Base-by-base conservation (phyloP, 192 early-diverging fungal species). In the Podila minutissima region DNA sequence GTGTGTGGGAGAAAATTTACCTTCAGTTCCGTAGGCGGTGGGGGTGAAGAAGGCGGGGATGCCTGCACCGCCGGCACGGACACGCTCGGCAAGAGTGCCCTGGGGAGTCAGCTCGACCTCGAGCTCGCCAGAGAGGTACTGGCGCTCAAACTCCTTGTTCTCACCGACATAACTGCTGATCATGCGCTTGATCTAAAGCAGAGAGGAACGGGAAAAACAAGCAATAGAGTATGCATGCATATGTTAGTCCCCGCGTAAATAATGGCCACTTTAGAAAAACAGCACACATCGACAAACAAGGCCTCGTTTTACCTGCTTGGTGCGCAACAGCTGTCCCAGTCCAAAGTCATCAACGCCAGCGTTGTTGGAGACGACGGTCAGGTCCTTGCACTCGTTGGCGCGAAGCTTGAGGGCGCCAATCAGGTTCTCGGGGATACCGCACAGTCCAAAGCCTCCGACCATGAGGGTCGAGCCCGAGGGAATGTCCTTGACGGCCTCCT, bases 351-450 rank as follows among this genome's bases (percentile, higher is more conserved):
- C 83, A 0, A 93, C 89, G 33, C 93, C 93, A 46, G 92, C 92
- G 75, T 94, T 94, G 82, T 94, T 94, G 15, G 91, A 92, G 0
- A 94, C 92, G 0, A 91, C 92, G 2, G 91, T 93, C 53, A 94
- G 55, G 64, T 89, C 85, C 69, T 93, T 91, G 67, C 77, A 81
- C 28, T 92, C 87, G 24, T 86, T 76, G 41, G 83, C 84, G 62
- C 86, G 85, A 64, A 89, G 86, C 20, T 86, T 82, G 24, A 94
- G 83, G 11, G 93, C 93, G 28, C 75, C 83, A 73, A 94, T 90
- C 66, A 91, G 78, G 84, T 93, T 92, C 83, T 93, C 92, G 49
- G 93, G 93, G 74, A 94, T 94, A 20, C 93, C 93, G 82, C 93
- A 94, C 12, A 94, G 83, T 38, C 92, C 92, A 76, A 92, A 92